phyloP scores from a whole-genome alignment of 345 rosid species.

The Camelina hispida region DNA sequence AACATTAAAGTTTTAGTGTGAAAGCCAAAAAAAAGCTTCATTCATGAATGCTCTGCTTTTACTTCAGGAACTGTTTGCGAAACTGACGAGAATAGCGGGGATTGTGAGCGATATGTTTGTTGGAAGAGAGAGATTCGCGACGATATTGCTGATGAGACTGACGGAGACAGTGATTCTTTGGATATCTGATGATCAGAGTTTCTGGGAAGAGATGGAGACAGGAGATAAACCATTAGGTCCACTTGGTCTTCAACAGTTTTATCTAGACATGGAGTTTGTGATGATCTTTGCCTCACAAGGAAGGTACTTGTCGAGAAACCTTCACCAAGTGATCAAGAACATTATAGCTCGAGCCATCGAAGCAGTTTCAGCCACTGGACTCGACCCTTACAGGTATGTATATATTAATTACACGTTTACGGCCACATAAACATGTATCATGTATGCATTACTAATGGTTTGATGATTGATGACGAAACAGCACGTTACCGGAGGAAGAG shows the following conservation, averaged over 20 bases:
- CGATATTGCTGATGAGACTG: conserved; percentile 82
- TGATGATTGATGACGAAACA: conserved; percentile 36
- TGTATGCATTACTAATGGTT: not conserved
- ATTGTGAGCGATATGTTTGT: conserved; percentile 74
- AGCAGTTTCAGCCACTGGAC: conserved; percentile 66
- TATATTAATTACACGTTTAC: not conserved
- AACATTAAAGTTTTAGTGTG: not conserved
- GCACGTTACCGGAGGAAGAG: conserved; percentile 79
- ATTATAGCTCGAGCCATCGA: conserved; percentile 90
- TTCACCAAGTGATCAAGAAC: conserved; percentile 86
- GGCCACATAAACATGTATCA: conserved; percentile 4
- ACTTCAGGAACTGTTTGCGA: conserved; percentile 67
- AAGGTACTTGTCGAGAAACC: conserved; percentile 78
- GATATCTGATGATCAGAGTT: conserved; percentile 88
- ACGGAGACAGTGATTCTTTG: conserved; percentile 90
- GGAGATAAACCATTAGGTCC: conserved; percentile 77
- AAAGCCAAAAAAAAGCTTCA: not conserved
- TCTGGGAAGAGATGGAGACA: conserved; percentile 86
- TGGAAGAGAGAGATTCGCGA: conserved; percentile 91
- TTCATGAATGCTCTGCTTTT: conserved; percentile 5
- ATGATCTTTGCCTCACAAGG: conserved; percentile 88
- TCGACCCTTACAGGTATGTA: conserved; percentile 72
- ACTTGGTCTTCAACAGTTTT: conserved; percentile 89
- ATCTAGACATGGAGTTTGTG: conserved; percentile 94
- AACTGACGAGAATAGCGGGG: conserved; percentile 65